Base-by-base conservation (phyloP, 306 rosid genomes). In the Casuarina cunninghamiana region DNA sequence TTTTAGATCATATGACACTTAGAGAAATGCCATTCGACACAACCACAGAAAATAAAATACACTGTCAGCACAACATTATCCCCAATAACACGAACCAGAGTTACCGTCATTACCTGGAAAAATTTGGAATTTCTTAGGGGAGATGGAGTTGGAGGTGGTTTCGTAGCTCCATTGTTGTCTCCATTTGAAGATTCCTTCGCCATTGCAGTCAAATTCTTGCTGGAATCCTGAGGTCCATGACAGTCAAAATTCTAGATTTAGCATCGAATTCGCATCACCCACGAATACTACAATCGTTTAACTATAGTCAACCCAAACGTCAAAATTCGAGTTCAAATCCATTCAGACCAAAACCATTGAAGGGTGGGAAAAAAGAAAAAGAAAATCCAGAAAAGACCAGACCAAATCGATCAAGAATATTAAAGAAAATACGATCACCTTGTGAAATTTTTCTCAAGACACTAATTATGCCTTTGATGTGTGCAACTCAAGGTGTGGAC, bases 81-180 rank as follows among this genome's bases (percentile, higher is more conserved):
- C 63, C n/a, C 6, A 57, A 21, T 57, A 57, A 26, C 63, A 0
- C 4, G 46, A 66, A 39, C 39, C 7, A 43, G n/a, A n/a, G 41
- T 16, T 4, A 19, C 6, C 44, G 17, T n/a, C 12, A 55, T 16
- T 78, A 88, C 91, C 91, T 88, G 91, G 66, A 88, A 88, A 70
- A 88, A 88, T 72, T 88, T 88, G 65, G 91, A 87, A 70, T 53
- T 83, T 69, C 91, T 81, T 53, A 88, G 26, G 60, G 91, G 91
- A 45, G 91, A 88, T 50, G 91, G 91, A 58, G 51, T 60, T 37
- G 91, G 91, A 38, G 91, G 91, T 39, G 88, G 84, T 46, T 88
- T 88, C 60, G 78, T 15, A 53, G 89, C 57, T 26, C 74, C 78
- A 71, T 75, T 61, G 21, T n/a, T 61, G 38, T 78, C 83, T 78